Evolutionary conservation across 805 yeast species (phyloP).

Genomic region (Kregervanrija fluxuum): DNA sequence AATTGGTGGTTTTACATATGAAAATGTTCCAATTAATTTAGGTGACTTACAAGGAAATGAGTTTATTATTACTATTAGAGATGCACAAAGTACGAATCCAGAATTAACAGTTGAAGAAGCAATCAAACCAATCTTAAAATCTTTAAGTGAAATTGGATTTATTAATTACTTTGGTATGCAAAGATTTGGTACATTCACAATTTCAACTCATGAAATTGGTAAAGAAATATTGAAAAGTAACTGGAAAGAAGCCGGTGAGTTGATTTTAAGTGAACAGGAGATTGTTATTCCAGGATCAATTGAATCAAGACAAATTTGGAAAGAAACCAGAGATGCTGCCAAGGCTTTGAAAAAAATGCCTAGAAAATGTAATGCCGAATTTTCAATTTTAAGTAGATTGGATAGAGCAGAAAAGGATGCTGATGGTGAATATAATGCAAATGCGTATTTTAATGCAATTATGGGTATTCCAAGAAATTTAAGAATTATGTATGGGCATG

Average conservation of each 20-base stretch:
- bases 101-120: conserved; percentile 34
- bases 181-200: conserved; percentile 91
- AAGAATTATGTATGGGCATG: conserved; percentile 93
- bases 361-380: conserved; percentile 79
- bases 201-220: conserved; percentile 87
- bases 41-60: conserved; percentile 90
- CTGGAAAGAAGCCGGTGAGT: conserved; percentile 74
- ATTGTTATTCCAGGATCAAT: conserved; percentile 74
- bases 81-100: conserved; percentile 39
- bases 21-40: conserved; percentile 51
- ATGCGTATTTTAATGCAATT: conserved; percentile 69
- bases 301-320: conserved; percentile 82
- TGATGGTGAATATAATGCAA: conserved; percentile 37
- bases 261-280: conserved; percentile 80
- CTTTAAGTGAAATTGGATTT: conserved; percentile 65
- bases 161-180: conserved; percentile 98
- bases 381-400: conserved; percentile 57
- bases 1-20: conserved; percentile 72
- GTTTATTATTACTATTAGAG: conserved; percentile 77
- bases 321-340: conserved; percentile 57
- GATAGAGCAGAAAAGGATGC: conserved; percentile 42
- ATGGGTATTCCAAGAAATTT: conserved; percentile 88
- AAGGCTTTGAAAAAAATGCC: conserved; percentile 76
- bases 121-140: conserved; percentile 45
- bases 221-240: conserved; percentile 58